These are phyloP conservation scores for Neofusicoccum laricinum DNA, from an alignment of 2,329 filamentous ascomycete species.

Conservation along the genomic window DNA sequence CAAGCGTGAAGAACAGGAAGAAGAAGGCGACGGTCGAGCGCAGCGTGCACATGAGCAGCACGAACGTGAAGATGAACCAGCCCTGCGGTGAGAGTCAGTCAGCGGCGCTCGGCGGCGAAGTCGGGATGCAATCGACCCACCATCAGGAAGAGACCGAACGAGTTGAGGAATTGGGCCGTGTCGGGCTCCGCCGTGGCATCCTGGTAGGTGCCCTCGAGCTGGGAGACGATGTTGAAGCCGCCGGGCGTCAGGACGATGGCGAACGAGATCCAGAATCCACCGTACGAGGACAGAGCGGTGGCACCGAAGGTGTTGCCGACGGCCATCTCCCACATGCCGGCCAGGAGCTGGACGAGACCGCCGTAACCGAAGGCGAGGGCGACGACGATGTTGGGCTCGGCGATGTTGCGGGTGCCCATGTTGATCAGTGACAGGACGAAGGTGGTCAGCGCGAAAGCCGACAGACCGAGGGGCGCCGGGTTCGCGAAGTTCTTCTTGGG, in stretches of 20 bases:
- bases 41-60: conserved; percentile 56
- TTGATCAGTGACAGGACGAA: conserved; percentile 51
- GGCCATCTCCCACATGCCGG: conserved; percentile 48
- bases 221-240: conserved; percentile 42
- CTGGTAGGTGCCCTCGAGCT: too few relatives aligned
- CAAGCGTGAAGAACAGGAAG: conserved; percentile 56
- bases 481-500: conserved; percentile 47
- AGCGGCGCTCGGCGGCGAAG: background rate
- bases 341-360: conserved; percentile 42
- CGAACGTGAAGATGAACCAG: conserved; percentile 59
- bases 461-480: conserved; percentile 55
- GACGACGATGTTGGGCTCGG: conserved; percentile 39
- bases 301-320: conserved; percentile 57
- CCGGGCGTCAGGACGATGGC: conserved; percentile 53
- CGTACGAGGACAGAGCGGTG: conserved; percentile 55
- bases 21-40: conserved; percentile 60
- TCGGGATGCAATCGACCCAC: conserved; percentile 23
- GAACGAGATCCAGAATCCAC: conserved; percentile 56
- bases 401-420: conserved; percentile 34
- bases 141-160: conserved; percentile 58
- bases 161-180: conserved; percentile 49
- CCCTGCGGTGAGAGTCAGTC: conserved; percentile 35
- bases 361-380: conserved; percentile 42
- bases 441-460: conserved; percentile 60
- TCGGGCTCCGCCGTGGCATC: too few relatives aligned